Conservation (phyloP, 2,329 filamentous ascomycete species). For the Drechslera avenae region DNA sequence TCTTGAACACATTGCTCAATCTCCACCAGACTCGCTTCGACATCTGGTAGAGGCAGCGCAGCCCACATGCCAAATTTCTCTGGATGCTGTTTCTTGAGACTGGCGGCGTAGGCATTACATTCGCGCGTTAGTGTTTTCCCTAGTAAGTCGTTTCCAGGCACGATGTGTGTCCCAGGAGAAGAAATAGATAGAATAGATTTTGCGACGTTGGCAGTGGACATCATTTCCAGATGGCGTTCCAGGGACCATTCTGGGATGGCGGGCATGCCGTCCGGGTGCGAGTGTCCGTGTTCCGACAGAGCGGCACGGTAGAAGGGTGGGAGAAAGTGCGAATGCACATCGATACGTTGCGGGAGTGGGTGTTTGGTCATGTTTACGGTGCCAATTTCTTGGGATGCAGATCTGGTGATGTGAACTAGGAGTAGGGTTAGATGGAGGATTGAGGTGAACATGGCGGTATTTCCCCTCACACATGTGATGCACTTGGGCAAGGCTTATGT, state of each 20-base stretch:
- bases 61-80: slow-evolving; percentile 60
- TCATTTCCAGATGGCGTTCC: slow-evolving; percentile 56
- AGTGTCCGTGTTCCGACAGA: slow-evolving; percentile 50
- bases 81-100: slow-evolving; percentile 46
- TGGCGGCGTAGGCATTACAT: slow-evolving; percentile 50
- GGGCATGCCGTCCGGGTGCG: slow-evolving; percentile 58
- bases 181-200: slow-evolving; percentile 62
- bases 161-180: slow-evolving; percentile 59
- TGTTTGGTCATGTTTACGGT: slow-evolving; percentile 21
- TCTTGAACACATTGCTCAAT: slow-evolving; percentile 52
- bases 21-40: slow-evolving; percentile 55
- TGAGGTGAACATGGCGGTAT: background rate
- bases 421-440: background rate
- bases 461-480: background rate
- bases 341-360: slow-evolving; percentile 46
- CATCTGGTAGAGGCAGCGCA: slow-evolving; percentile 58
- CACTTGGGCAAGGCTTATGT: no score
- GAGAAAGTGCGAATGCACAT: slow-evolving; percentile 57
- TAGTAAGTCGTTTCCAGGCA: slow-evolving; percentile 45
- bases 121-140: slow-evolving; percentile 48
- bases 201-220: slow-evolving; percentile 56
- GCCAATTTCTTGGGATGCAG: background rate
- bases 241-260: slow-evolving; percentile 54
- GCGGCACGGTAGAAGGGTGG: slow-evolving; percentile 51
- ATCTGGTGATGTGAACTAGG: background rate